A percentile compares a stretch with the other conserved stretches of the same genome.
Conservation (phyloP, 1,284 basidiomycete species). For the Ceratobasidium sp. region DNA sequence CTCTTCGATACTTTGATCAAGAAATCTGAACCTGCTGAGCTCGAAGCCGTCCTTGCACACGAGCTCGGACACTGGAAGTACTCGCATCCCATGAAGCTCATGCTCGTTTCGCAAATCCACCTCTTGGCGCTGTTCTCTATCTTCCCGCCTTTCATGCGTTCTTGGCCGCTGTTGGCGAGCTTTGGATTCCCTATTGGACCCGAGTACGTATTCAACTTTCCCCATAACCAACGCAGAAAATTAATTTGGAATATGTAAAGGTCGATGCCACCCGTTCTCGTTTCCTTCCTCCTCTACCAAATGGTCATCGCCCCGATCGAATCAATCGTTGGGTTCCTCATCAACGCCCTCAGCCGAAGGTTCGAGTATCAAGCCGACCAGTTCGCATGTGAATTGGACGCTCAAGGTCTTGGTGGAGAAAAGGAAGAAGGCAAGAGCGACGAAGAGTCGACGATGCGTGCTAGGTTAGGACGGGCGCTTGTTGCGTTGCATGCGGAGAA, state of each 20-base stretch:
- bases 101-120: constrained; percentile 84
- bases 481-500: constrained; percentile 88
- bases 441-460: constrained; percentile 63
- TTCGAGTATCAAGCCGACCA: constrained; percentile 91
- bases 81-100: constrained; percentile 86
- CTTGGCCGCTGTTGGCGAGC: constrained; percentile 78
- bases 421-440: constrained; percentile 51
- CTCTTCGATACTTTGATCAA: constrained; percentile 97
- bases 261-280: constrained; percentile 76
- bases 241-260: background rate
- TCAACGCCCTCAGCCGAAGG: constrained; percentile 79
- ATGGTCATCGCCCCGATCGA: constrained; percentile 85
- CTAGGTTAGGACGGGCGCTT: constrained; percentile 79
- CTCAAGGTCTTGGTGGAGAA: constrained; percentile 51
- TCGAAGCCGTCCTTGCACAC: constrained; percentile 86
- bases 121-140: constrained; percentile 83
- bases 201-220: constrained; percentile 43
- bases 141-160: constrained; percentile 91
- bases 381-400: constrained; percentile 70
- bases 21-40: constrained; percentile 83
- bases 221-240: background rate
- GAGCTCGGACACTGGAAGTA: constrained; percentile 96
- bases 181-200: constrained; percentile 83
- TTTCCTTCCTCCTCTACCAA: constrained; percentile 89
- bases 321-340: constrained; percentile 71